Percentiles rank a stretch among this genome's conserved stretches.
Evolutionary conservation across 73 alveolate genomes (phyloP).

Genomic region (Tetrahymena borealis): DNA sequence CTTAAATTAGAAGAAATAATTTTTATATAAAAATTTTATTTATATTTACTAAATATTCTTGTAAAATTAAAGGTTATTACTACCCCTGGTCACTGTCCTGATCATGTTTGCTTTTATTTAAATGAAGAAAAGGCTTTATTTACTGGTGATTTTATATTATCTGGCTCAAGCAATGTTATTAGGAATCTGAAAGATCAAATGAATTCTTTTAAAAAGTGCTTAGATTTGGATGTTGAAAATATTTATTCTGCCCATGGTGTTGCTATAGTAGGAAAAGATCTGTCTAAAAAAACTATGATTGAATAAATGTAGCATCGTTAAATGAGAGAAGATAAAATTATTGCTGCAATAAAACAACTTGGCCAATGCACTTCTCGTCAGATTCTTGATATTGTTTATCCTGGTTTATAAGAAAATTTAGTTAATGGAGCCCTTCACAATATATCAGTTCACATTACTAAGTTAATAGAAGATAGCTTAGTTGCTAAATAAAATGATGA

Average conservation of each 20-base stretch:
- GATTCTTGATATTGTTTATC: background rate
- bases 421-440: background rate
- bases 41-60: background rate
- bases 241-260: background rate
- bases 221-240: background rate
- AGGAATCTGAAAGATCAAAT: background rate
- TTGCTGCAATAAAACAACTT: background rate
- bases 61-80: background rate
- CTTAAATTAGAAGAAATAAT: slow-evolving; percentile 5
- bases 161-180: slow-evolving; percentile 34
- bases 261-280: background rate
- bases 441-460: background rate
- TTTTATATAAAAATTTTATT: background rate
- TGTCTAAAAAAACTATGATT: background rate
- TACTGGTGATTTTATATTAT: slow-evolving; percentile 44
- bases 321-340: background rate
- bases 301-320: background rate
- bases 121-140: slow-evolving; percentile 29
- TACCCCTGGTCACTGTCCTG: slow-evolving; percentile 28
- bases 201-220: background rate
- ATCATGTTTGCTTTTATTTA: slow-evolving; percentile 18
- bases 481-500: background rate
- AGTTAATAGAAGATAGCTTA: background rate
- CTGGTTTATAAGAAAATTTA: background rate
- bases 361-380: background rate